Base-by-base conservation (phyloP, 495 filamentous ascomycete species). In the Tetracladium marchalianum region DNA sequence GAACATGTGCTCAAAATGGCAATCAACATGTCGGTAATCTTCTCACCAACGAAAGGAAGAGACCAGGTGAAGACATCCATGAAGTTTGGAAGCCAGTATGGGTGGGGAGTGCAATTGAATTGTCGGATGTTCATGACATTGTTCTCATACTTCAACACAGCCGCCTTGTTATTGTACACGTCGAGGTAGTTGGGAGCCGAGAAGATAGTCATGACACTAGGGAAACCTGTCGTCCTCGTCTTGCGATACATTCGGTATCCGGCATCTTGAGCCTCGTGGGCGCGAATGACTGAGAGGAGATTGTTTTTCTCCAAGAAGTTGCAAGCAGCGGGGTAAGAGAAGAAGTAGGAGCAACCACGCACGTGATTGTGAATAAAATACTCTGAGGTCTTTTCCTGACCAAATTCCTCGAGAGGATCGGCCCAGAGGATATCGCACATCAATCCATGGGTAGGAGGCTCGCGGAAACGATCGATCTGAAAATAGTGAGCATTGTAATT, bases 21-120 rank as follows among this genome's bases (percentile, higher is more conserved):
- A 57, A 98, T 96, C 36, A 98, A 79, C 92, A 98, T 98, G 58
- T 98, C 92, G 27, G 92, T 97, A 56, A 98, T 95, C 73, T 98
- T 98, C 67, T 98, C 92, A 51, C 92, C 93, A 36, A 98, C 92
- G 68, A 98, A 98, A 1, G 92, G 92, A 40, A 98, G 71, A 27
- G 92, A 97, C 92, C 92, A 98, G 35, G 92, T 98, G 65, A 98
- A 96, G 41, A 98, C 92, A 60, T 98, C 92, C 92, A 98, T 98
- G 64, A 98, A 98, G 68, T 98, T 98, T 38, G 92, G 92, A 32
- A 98, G 78, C 92, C 92, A 98, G 67, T 97, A 98, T 12, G 92
- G 92, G 65, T 98, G 92, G 6, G 92, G 92, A 31, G 92, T 96
- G 78, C 92, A 98, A 66, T 98, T 98, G 69, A 98, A 98, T 62